Conservation (phyloP, 2,329 filamentous ascomycete species). For the Aureobasidium mangrovei region DNA sequence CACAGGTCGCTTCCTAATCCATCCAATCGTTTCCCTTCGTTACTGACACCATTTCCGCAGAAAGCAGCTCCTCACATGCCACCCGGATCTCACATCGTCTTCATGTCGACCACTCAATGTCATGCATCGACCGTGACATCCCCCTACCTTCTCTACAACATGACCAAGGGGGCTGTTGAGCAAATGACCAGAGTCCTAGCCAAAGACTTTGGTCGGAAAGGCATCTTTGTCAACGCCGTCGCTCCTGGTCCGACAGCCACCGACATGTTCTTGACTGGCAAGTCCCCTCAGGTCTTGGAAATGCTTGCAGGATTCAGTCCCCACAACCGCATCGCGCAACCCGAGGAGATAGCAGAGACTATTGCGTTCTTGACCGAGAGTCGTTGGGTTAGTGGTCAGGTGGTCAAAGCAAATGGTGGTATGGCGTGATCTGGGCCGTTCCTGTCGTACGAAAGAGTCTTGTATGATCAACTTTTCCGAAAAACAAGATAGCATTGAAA, state of each 20-base stretch:
- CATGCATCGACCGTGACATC: constrained; percentile 34
- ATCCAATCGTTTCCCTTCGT: neutral
- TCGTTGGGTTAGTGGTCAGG: constrained; percentile 42
- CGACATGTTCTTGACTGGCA: constrained; percentile 44
- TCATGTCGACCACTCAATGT: constrained; percentile 42
- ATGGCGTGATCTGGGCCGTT: constrained; percentile 15
- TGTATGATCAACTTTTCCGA: no score
- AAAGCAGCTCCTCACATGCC: constrained; percentile 46
- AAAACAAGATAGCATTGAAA: no score
- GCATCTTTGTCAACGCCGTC: constrained; percentile 44
- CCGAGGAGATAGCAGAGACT: constrained; percentile 43
- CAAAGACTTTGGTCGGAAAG: constrained; percentile 46
- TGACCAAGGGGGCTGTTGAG: constrained; percentile 52
- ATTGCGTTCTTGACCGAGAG: constrained; percentile 36
- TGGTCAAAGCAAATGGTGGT: constrained; percentile 38
- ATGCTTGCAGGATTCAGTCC: constrained; percentile 36
- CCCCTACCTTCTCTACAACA: constrained; percentile 44
- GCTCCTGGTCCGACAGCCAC: constrained; percentile 49
- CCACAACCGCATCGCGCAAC: constrained; percentile 38
- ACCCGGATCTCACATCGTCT: constrained; percentile 40
- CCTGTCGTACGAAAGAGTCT: no score
- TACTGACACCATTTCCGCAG: constrained; percentile 22
- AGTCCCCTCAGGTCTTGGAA: constrained; percentile 39
- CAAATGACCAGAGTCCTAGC: constrained; percentile 48
- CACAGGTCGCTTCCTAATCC: constrained; percentile 27